A percentile compares a stretch with the other conserved stretches of the same genome.
phyloP scores from a whole-genome alignment of 805 yeast genomes.

The Metschnikowia rubicola region DNA sequence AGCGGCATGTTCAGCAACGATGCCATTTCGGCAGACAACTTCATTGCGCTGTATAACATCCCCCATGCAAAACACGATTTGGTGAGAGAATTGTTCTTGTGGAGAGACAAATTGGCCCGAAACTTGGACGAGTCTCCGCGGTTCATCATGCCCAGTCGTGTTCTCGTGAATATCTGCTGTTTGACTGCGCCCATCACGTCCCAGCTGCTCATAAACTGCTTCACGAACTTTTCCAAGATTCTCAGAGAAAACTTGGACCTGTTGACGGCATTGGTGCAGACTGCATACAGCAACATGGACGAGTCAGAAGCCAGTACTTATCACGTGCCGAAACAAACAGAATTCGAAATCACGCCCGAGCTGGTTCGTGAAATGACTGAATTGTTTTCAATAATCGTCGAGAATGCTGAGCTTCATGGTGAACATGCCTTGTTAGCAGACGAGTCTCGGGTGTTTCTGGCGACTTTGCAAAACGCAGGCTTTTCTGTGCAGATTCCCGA shows the following conservation, averaged over 20 bases:
- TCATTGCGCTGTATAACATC: slow-evolving; percentile 65
- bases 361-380: not conserved
- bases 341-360: not conserved
- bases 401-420: not conserved
- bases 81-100: slow-evolving; percentile 59
- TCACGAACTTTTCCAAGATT: slow-evolving; percentile 4
- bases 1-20: slow-evolving; percentile 46
- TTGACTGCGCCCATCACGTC: slow-evolving; percentile 53
- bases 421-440: not conserved
- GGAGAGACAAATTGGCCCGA: slow-evolving; percentile 84
- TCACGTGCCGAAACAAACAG: not conserved
- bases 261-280: slow-evolving; percentile 55
- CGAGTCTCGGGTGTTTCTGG: slow-evolving; percentile 2
- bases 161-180: slow-evolving; percentile 59
- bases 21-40: slow-evolving; percentile 41
- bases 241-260: slow-evolving; percentile 54
- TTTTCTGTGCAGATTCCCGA: slow-evolving; percentile 10
- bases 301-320: not conserved
- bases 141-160: slow-evolving; percentile 78
- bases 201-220: slow-evolving; percentile 3
- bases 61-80: slow-evolving; percentile 51
- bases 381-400: not conserved
- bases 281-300: slow-evolving; percentile 23
- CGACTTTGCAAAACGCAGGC: not conserved
- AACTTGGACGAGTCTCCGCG: slow-evolving; percentile 78